These are phyloP conservation scores for Daldinia sp. DNA, from an alignment of 2,329 filamentous ascomycete genomes.

Conservation along the genomic window DNA sequence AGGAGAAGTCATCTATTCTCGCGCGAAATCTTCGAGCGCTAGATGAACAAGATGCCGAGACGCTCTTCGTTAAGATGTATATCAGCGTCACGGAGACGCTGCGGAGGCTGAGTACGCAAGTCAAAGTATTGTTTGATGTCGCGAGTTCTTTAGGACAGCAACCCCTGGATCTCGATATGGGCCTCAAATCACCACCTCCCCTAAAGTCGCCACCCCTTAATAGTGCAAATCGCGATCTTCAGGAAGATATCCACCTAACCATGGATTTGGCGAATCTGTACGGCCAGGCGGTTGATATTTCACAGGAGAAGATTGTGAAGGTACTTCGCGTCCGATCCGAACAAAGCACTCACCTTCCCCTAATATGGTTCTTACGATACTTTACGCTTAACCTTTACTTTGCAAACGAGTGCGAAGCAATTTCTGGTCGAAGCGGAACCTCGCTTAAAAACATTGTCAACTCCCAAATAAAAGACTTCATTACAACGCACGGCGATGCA, in stretches of 20 bases:
- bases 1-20: slow-evolving; percentile 88
- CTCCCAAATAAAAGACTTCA: slow-evolving; percentile 81
- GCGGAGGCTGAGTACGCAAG: slow-evolving; percentile 84
- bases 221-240: slow-evolving; percentile 61
- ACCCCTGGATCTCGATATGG: slow-evolving; percentile 44
- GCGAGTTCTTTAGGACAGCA: slow-evolving; percentile 74
- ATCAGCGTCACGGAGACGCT: slow-evolving; percentile 87
- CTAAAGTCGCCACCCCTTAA: slow-evolving; percentile 59
- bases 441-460: slow-evolving; percentile 82
- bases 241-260: slow-evolving; percentile 79
- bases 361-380: slow-evolving; percentile 78
- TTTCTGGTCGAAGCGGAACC: slow-evolving; percentile 80
- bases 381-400: slow-evolving; percentile 85
- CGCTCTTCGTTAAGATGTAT: slow-evolving; percentile 83
- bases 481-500: slow-evolving; percentile 72
- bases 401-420: slow-evolving; percentile 85
- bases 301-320: slow-evolving; percentile 79
- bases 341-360: slow-evolving; percentile 72
- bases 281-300: slow-evolving; percentile 81
- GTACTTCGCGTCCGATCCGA: slow-evolving; percentile 80
- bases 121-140: slow-evolving; percentile 93
- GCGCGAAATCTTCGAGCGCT: slow-evolving; percentile 87
- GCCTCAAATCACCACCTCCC: slow-evolving; percentile 56
- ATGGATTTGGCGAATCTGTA: slow-evolving; percentile 81
- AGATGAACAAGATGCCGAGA: slow-evolving; percentile 84